Evolutionary conservation across 2,329 filamentous ascomycete species (phyloP).

Genomic region (Delphinella strobiligena): DNA sequence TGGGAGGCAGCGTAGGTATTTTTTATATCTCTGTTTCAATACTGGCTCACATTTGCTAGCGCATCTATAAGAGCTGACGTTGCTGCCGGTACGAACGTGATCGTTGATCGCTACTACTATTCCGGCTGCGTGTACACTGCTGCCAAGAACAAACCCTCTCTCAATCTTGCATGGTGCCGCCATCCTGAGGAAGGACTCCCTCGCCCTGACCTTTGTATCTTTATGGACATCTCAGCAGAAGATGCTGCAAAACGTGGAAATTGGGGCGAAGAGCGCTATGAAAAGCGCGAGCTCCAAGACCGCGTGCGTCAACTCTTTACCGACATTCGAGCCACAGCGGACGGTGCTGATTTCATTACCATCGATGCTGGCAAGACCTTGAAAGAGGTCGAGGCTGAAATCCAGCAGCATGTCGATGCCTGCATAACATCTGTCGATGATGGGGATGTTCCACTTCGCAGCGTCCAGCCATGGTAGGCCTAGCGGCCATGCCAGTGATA

Average conservation of each 20-base stretch:
- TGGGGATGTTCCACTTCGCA: slow-evolving; percentile 3
- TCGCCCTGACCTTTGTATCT: slow-evolving; percentile 74
- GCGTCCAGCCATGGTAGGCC: slow-evolving; percentile 7
- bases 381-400: slow-evolving; percentile 36
- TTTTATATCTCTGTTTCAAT: not conserved
- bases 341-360: slow-evolving; percentile 39
- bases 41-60: slow-evolving; percentile 13
- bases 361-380: slow-evolving; percentile 43
- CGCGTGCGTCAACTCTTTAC: slow-evolving; percentile 65
- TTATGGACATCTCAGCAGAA: slow-evolving; percentile 67
- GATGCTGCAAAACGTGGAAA: slow-evolving; percentile 67
- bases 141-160: slow-evolving; percentile 62
- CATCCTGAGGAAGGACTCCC: slow-evolving; percentile 77
- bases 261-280: slow-evolving; percentile 81
- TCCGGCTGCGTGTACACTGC: slow-evolving; percentile 88
- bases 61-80: slow-evolving; percentile 34
- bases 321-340: slow-evolving; percentile 34
- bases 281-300: slow-evolving; percentile 70
- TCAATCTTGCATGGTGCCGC: slow-evolving; percentile 69
- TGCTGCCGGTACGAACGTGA: slow-evolving; percentile 55
- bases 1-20: slow-evolving; percentile 53
- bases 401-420: slow-evolving; percentile 15
- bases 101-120: slow-evolving; percentile 92
- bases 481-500: too few species aligned
- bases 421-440: slow-evolving; percentile 8